phyloP scores from a whole-genome alignment of 2,329 filamentous ascomycete genomes.

The Zasmidium citrigriseum region DNA sequence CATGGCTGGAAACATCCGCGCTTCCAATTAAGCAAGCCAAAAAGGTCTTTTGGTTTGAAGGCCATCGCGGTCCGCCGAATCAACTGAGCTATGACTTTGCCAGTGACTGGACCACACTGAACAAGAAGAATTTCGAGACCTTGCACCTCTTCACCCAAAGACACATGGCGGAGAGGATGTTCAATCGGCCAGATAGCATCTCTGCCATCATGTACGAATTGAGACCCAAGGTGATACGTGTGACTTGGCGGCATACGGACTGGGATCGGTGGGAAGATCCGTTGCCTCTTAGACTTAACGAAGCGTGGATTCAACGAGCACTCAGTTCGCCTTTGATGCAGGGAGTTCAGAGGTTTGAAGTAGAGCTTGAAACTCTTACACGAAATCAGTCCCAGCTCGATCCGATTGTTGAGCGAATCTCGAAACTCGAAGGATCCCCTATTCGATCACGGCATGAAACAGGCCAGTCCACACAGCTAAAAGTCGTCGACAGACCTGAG shows the following conservation, averaged over 20 bases:
- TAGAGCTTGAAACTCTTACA: constrained; percentile 50
- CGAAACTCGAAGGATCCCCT: constrained; percentile 28
- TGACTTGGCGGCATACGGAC: constrained; percentile 39
- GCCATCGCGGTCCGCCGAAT: constrained; percentile 11
- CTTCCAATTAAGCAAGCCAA: constrained; percentile 35
- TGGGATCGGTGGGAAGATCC: constrained; percentile 41
- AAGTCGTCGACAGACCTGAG: constrained; percentile 17
- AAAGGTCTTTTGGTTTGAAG: constrained; percentile 33
- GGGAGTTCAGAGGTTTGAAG: constrained; percentile 18
- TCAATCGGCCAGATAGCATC: background rate
- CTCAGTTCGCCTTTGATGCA: constrained; percentile 35
- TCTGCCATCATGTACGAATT: background rate
- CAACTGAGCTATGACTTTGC: background rate
- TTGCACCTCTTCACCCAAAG: constrained; percentile 27
- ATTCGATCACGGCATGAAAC: background rate
- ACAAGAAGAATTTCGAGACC: constrained; percentile 18
- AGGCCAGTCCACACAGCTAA: constrained; percentile 10
- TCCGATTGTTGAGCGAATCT: constrained; percentile 39
- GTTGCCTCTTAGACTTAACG: constrained; percentile 26
- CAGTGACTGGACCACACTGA: constrained; percentile 13
- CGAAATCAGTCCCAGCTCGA: constrained; percentile 50
- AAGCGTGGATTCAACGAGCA: constrained; percentile 26
- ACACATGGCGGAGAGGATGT: constrained; percentile 31
- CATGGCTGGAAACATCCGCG: constrained; percentile 37
- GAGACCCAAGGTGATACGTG: constrained; percentile 22